phyloP scores from a whole-genome alignment of 495 filamentous ascomycete genomes.

The Apiosordaria backusii region DNA sequence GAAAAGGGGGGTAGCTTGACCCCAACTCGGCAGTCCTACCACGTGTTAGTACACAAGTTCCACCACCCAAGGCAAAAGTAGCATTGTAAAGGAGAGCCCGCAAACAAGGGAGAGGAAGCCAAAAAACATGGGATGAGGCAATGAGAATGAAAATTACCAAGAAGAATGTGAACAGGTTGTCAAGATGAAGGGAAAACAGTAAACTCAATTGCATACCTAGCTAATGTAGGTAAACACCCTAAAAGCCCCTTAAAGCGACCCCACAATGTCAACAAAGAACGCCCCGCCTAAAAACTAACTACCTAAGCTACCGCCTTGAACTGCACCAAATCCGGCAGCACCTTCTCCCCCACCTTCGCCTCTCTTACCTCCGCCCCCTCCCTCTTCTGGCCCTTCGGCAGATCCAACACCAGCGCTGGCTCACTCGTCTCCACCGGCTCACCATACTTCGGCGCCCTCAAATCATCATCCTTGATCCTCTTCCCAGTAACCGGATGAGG shows the following conservation, averaged over 20 bases:
- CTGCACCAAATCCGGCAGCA: slow-evolving; percentile 41
- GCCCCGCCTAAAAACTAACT: not conserved
- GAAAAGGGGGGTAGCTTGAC: slow-evolving; percentile 10
- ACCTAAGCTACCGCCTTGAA: slow-evolving; percentile 17
- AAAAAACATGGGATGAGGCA: too few species aligned
- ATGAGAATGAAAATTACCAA: too few species aligned
- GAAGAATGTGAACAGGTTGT: not conserved
- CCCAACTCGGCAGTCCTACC: slow-evolving; percentile 26
- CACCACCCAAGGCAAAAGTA: not conserved
- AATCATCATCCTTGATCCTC: slow-evolving; percentile 40
- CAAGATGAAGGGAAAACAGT: not conserved
- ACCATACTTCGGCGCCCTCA: slow-evolving; percentile 47
- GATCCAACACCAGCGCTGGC: slow-evolving; percentile 41
- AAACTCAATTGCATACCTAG: not conserved
- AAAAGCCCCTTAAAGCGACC: not conserved
- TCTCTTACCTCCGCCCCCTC: slow-evolving; percentile 28
- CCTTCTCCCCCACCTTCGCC: slow-evolving; percentile 35
- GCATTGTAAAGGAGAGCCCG: too few species aligned
- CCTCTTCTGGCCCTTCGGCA: slow-evolving; percentile 40
- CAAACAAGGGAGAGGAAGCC: too few species aligned
- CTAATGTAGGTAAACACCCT: not conserved
- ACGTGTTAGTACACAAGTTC: too few species aligned
- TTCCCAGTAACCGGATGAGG: slow-evolving; percentile 52
- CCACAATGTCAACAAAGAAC: not conserved
- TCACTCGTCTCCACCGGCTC: slow-evolving; percentile 36